Evolutionary conservation across 2,329 filamentous ascomycete species (phyloP).

Genomic region (Atkinsonella hypoxylon): DNA sequence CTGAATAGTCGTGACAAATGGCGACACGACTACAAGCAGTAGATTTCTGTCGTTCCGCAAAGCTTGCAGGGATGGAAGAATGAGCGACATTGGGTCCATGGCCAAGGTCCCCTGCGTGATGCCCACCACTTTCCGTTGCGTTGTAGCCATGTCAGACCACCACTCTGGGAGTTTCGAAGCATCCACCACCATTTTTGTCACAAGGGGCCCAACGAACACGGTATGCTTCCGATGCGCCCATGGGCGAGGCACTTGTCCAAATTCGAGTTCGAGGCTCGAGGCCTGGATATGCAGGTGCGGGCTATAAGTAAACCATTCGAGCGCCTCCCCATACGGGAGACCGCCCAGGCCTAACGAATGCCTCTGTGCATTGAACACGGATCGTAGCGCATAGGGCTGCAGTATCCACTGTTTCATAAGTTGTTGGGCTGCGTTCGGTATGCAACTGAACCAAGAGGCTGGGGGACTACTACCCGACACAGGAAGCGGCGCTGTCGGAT

Average conservation of each 20-base stretch:
- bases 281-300: constrained; percentile 27
- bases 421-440: constrained; percentile 18
- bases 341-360: constrained; percentile 15
- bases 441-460: constrained; percentile 12
- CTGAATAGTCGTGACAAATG: constrained; percentile 16
- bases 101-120: constrained; percentile 27
- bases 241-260: constrained; percentile 15
- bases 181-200: constrained; percentile 11
- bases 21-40: constrained; percentile 22
- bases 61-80: constrained; percentile 25
- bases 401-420: constrained; percentile 16
- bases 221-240: constrained; percentile 11
- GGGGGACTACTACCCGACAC: constrained; percentile 21
- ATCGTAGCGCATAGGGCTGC: constrained; percentile 16
- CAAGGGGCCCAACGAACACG: constrained; percentile 23
- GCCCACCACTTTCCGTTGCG: constrained; percentile 19
- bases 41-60: constrained; percentile 16
- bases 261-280: constrained; percentile 22
- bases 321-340: constrained; percentile 18
- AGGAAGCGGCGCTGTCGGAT: constrained; percentile 16
- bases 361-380: constrained; percentile 20
- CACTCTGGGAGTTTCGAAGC: constrained; percentile 16
- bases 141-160: constrained; percentile 18
- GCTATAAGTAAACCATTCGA: constrained; percentile 23
- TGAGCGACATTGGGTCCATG: constrained; percentile 23